Percentiles rank a stretch among this genome's conserved stretches.
Conservation (phyloP, 1,284 basidiomycete genomes). For the Ceratobasidium sp. region DNA sequence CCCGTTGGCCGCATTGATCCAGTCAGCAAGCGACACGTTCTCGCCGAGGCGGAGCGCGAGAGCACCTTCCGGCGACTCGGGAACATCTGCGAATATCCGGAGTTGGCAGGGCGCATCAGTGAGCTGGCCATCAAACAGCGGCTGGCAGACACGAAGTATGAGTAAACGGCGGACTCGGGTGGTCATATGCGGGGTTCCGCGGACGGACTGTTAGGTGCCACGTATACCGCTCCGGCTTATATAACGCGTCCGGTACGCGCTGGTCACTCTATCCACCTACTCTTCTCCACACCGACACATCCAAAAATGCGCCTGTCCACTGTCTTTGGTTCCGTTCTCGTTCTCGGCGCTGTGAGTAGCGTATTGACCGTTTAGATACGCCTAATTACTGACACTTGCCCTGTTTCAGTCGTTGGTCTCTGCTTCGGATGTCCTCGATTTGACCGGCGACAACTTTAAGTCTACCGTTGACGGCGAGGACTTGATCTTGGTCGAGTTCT, state of each 20-base stretch:
- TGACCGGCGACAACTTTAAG: slow-evolving; percentile 77
- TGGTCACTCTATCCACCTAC: slow-evolving; percentile 1
- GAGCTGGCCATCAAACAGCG: slow-evolving; percentile 18
- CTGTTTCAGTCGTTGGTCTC: slow-evolving; percentile 56
- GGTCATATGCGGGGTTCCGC: slow-evolving; percentile 12
- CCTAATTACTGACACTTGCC: slow-evolving; percentile 57
- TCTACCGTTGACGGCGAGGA: slow-evolving; percentile 70
- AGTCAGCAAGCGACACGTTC: slow-evolving; percentile 36
- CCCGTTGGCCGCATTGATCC: background rate
- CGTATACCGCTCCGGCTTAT: slow-evolving; percentile 35
- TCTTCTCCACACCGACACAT: slow-evolving; percentile 19
- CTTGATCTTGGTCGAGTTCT: slow-evolving; percentile 95
- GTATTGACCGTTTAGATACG: background rate
- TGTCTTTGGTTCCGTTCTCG: slow-evolving; percentile 58
- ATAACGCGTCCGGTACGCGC: slow-evolving; percentile 27
- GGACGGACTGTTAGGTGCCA: slow-evolving; percentile 13
- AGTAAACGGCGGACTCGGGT: slow-evolving; percentile 26
- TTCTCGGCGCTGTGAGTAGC: slow-evolving; percentile 51
- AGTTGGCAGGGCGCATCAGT: slow-evolving; percentile 19
- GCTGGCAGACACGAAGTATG: background rate
- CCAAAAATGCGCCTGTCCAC: slow-evolving; percentile 68
- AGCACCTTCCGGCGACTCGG: slow-evolving; percentile 16
- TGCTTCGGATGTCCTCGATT: slow-evolving; percentile 80
- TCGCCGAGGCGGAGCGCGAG: slow-evolving; percentile 19
- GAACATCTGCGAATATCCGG: too few relatives aligned